Base-by-base conservation (phyloP, 2,329 filamentous ascomycete species). In the Phyllosticta citribraziliensis region DNA sequence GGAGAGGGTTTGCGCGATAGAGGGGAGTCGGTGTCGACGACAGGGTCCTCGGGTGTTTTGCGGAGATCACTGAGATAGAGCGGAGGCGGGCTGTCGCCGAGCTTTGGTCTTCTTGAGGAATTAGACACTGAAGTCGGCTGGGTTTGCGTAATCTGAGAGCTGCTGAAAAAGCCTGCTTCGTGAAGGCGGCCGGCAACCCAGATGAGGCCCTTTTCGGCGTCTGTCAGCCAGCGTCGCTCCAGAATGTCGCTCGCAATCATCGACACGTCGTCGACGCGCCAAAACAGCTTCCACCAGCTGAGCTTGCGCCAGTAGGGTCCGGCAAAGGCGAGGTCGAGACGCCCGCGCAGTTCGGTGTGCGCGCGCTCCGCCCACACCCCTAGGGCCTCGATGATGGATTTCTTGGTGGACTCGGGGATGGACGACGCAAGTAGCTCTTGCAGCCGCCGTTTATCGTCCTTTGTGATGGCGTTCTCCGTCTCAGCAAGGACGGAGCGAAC, bases 251-350 rank as follows among this genome's bases (percentile, higher is more conserved):
- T 84, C 2, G 88, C 86, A 60, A 96, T 85, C 81, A 93, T 88
- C 2, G 85, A 84, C 11, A 97, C 90, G 68, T 97, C 93, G 70
- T 97, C 93, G 24, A 94, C 91, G 20, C 91, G 85, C 91, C 91
- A 96, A 70, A 96, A 91, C 0, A 97, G 81, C 72, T 96, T 96
- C 88, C 91, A 97, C 92, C 93, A 97, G 17, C 86, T 82, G 3
- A 96, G 79, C 64, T 88, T 87, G 25, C 84, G 83, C 93, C 93
- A 97, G 50, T 85, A 80, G 19, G 78, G 80, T n/a, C 88, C 85
- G 0, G 82, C 79, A 67, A 97, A 93, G 0, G 90, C 91, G 53
- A 84, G 76, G 65, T 93, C 88, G 1, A 97, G 83, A 66, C 91
- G 83, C 57, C 88, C 82, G 64, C 91, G 89, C 8, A 97, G 81